Base-by-base conservation (phyloP, 2,329 filamentous ascomycete species). In the Rachicladosporium sp. region DNA sequence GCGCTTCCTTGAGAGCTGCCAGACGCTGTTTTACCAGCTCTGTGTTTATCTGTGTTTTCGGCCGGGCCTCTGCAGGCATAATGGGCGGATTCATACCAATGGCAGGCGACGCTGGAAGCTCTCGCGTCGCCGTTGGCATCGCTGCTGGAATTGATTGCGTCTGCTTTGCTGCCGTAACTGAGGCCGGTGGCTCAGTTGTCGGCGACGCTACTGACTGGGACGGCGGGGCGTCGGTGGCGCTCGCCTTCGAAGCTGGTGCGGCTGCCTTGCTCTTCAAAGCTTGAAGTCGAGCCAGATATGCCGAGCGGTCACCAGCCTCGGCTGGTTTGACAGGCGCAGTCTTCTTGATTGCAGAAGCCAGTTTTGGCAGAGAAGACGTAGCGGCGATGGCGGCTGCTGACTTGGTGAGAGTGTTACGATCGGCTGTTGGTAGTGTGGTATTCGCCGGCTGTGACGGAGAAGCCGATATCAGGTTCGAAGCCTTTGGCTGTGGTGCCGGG, bases 11-110 rank as follows among this genome's bases (percentile, higher is more conserved):
- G 13, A 91, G 63, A 13, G 80, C 80, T 43, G 86, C 83, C 54
- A 93, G 79, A 49, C 85, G 86, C 54, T 85, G 75, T 47, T 84
- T 77, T 35, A 88, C 69, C 27, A 87, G 63, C 43, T 84, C 83
- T 44, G 83, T 93, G 47, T 54, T 86, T 73, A 11, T 74, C 75
- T 53, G 85, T 71, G n/a, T 74, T 76, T 33, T 43, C 10, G 40
- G 40, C 38, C 34, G 37, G 19, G 29, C 31, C 5, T 27, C 31
- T 5, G 37, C 15, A 4, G 31, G 31, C 13, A 30, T 29, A 11
- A 12, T 46, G 6, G 42, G 33, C 8, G 29, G 29, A n/a, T 41
- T 31, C 41, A 48, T 45, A 29, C 42, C 45, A 10, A 46, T 27
- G 4, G 49, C 35, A 10, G 44, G 31, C 10, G 48, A 33, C 10